A percentile compares a stretch with the other conserved stretches of the same genome.
These are phyloP conservation scores for Nemania diffusa DNA, from an alignment of 2,329 filamentous ascomycete genomes.

Conservation along the genomic window DNA sequence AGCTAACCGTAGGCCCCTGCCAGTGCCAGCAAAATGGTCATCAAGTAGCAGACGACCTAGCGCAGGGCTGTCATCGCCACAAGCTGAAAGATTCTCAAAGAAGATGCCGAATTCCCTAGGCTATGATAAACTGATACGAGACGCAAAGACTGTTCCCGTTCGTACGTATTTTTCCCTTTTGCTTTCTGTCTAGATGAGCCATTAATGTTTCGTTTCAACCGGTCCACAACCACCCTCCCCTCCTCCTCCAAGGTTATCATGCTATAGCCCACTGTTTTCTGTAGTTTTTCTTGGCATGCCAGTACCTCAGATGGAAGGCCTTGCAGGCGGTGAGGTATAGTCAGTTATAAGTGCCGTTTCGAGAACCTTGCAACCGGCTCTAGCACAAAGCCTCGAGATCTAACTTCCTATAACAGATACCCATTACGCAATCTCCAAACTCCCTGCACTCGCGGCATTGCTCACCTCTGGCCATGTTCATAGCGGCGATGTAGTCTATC, in stretches of 20 bases:
- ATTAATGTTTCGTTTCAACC: background rate
- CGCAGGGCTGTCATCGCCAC: conserved; percentile 35
- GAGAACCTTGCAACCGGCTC: background rate
- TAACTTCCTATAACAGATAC: conserved; percentile 52
- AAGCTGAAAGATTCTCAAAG: conserved; percentile 15
- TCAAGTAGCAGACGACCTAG: conserved; percentile 43
- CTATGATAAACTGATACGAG: conserved; percentile 42
- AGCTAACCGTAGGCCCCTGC: conserved; percentile 25
- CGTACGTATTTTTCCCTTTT: conserved; percentile 53
- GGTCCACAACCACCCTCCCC: background rate
- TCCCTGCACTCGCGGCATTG: conserved; percentile 65
- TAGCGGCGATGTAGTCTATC: conserved; percentile 64
- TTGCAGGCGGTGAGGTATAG: too few species aligned
- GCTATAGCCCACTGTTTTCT: background rate
- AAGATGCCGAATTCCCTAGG: conserved; percentile 28
- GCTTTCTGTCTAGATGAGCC: background rate
- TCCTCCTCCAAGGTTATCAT: background rate
- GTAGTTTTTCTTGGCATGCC: too few species aligned
- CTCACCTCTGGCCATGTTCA: conserved; percentile 64
- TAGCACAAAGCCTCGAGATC: background rate
- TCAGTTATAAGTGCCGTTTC: too few species aligned
- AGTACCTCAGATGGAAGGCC: too few species aligned
- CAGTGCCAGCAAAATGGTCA: conserved; percentile 37
- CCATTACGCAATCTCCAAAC: conserved; percentile 58
- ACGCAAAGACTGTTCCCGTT: conserved; percentile 55